Evolutionary conservation across 1,284 basidiomycete genomes (phyloP).

Genomic region (Ceraceosorus bombacis): DNA sequence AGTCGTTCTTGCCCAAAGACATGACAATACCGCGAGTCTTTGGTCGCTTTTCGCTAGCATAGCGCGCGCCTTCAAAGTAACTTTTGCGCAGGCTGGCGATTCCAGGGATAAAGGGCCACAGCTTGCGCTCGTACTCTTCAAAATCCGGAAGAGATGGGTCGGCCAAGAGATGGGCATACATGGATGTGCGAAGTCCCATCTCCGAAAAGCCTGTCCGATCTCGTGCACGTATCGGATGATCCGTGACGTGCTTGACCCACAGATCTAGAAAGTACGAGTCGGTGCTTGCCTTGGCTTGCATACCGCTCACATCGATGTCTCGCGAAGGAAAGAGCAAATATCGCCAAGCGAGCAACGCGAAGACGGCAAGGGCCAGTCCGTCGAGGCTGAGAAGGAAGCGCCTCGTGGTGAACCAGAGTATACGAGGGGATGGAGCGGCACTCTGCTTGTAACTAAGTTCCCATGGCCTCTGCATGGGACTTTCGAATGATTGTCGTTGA

Average conservation of each 20-base stretch:
- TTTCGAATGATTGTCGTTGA: too few relatives aligned
- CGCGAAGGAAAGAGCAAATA: too few relatives aligned
- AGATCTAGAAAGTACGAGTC: too few relatives aligned
- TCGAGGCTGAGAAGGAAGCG: too few relatives aligned
- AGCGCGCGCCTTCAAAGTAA: slow-evolving; percentile 6
- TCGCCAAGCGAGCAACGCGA: too few relatives aligned
- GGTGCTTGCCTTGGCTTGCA: too few relatives aligned
- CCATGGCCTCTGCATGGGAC: too few relatives aligned
- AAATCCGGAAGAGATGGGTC: slow-evolving; percentile 21
- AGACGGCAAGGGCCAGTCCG: too few relatives aligned
- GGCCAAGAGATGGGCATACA: slow-evolving; percentile 27
- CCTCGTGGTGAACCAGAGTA: too few relatives aligned
- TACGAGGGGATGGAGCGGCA: too few relatives aligned
- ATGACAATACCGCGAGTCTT: slow-evolving; percentile 21
- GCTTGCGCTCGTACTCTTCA: slow-evolving; percentile 24
- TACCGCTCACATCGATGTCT: too few relatives aligned
- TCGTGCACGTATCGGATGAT: slow-evolving; percentile 22
- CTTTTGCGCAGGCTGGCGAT: slow-evolving; percentile 23
- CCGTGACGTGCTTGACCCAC: slow-evolving; percentile 13
- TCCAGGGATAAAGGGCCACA: slow-evolving; percentile 29
- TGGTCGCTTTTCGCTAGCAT: neutral
- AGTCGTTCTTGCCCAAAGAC: slow-evolving; percentile 24
- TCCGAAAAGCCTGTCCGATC: slow-evolving; percentile 27
- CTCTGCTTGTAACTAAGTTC: too few relatives aligned
- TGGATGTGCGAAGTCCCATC: slow-evolving; percentile 26